phyloP scores from a whole-genome alignment of 2,329 filamentous ascomycete species.

The Metarhizium album region DNA sequence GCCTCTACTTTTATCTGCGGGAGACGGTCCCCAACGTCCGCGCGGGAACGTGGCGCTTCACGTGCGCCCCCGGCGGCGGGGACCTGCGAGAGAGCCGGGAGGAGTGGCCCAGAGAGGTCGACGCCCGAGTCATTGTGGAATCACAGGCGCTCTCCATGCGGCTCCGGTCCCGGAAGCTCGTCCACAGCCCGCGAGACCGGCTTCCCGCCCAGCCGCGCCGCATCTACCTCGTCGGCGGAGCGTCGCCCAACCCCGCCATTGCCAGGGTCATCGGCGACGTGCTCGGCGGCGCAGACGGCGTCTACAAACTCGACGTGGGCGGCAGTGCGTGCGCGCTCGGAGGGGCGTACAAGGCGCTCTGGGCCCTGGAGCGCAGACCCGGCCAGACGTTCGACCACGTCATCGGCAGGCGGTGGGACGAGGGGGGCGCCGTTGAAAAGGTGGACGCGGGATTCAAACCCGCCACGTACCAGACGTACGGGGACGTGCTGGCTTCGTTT shows the following conservation, averaged over 20 bases:
- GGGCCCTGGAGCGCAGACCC: slow-evolving; percentile 63
- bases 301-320: slow-evolving; percentile 88
- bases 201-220: slow-evolving; percentile 77
- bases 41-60: slow-evolving; percentile 79
- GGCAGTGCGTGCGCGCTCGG: slow-evolving; percentile 92
- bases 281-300: slow-evolving; percentile 77
- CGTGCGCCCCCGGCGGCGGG: slow-evolving; percentile 44
- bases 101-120: slow-evolving; percentile 45
- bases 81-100: slow-evolving; percentile 27
- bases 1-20: slow-evolving; percentile 88
- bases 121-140: slow-evolving; percentile 81
- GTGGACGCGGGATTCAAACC: slow-evolving; percentile 72
- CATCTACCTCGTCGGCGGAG: slow-evolving; percentile 91
- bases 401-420: slow-evolving; percentile 74
- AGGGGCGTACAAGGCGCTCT: slow-evolving; percentile 91
- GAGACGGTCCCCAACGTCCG: slow-evolving; percentile 92
- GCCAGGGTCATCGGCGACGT: slow-evolving; percentile 77
- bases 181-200: slow-evolving; percentile 39
- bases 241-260: slow-evolving; percentile 81
- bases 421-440: slow-evolving; percentile 71
- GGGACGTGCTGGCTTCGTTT: slow-evolving; percentile 64
- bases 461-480: slow-evolving; percentile 68
- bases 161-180: slow-evolving; percentile 69
- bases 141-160: slow-evolving; percentile 90
- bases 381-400: slow-evolving; percentile 80